These are phyloP conservation scores for Coemansia sp. DNA, from an alignment of 192 early-diverging fungal species.

Conservation along the genomic window DNA sequence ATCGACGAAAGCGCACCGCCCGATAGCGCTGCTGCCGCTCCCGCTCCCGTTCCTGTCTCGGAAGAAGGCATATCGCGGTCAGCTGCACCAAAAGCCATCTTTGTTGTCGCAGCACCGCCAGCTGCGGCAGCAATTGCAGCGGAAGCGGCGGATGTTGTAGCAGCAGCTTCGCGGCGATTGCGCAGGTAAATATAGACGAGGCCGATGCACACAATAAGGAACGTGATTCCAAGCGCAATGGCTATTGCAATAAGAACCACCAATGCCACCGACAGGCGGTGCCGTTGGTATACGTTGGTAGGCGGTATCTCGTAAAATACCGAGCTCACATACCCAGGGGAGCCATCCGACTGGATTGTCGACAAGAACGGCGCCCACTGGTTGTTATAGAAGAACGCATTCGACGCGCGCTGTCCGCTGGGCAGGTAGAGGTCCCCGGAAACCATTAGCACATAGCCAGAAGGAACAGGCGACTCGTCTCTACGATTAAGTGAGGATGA, in stretches of 20 bases:
- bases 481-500: conserved; percentile 24
- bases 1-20: conserved; percentile 25
- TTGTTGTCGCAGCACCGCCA: conserved; percentile 32
- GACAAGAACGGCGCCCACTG: conserved; percentile 54
- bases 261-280: conserved; percentile 57
- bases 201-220: conserved; percentile 63
- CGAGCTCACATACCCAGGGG: conserved; percentile 38
- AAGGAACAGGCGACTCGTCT: conserved; percentile 22
- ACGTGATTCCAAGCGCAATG: conserved; percentile 67
- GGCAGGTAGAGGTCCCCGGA: conserved; percentile 44
- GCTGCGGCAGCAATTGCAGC: conserved; percentile 49
- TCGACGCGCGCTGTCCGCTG: conserved; percentile 33
- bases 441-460: conserved; percentile 44
- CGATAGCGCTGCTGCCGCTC: conserved; percentile 14
- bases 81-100: conserved; percentile 18
- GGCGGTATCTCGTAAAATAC: conserved; percentile 55
- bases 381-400: conserved; percentile 47
- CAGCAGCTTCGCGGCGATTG: conserved; percentile 55
- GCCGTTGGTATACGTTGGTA: conserved; percentile 48
- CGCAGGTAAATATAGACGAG: conserved; percentile 61
- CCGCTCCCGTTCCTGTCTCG: conserved; percentile 10
- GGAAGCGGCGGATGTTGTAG: conserved; percentile 53
- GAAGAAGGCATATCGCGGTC: not conserved
- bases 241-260: conserved; percentile 73
- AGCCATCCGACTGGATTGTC: conserved; percentile 44